Evolutionary conservation across 2,329 filamentous ascomycete genomes (phyloP).

Genomic region (Colletotrichum incanum): DNA sequence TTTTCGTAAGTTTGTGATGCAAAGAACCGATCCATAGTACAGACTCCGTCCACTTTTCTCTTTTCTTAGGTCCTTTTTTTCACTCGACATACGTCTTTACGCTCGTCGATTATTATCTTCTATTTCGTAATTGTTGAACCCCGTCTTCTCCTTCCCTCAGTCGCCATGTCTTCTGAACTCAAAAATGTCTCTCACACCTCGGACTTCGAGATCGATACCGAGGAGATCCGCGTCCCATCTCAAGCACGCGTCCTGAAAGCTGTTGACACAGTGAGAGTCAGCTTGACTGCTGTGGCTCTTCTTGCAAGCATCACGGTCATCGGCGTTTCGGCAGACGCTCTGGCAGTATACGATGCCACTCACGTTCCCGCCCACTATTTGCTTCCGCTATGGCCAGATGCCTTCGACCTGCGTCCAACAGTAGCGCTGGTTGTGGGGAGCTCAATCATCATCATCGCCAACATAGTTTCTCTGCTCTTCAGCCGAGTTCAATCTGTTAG

Average conservation of each 20-base stretch:
- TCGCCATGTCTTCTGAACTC: constrained; percentile 46
- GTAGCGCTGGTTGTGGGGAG: constrained; percentile 69
- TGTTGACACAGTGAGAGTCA: constrained; percentile 62
- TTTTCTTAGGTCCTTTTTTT: constrained; percentile 8
- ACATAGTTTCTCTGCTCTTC: constrained; percentile 62
- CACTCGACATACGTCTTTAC: background rate
- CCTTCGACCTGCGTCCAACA: constrained; percentile 71
- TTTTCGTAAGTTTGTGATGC: background rate
- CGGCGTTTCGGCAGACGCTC: constrained; percentile 68
- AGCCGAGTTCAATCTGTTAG: constrained; percentile 68
- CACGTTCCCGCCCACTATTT: constrained; percentile 62
- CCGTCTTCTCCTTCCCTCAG: background rate
- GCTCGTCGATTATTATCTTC: background rate
- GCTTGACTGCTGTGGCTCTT: constrained; percentile 66
- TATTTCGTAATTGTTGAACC: constrained; percentile 8
- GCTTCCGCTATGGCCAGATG: constrained; percentile 71
- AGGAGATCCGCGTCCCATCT: constrained; percentile 55
- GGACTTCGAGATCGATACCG: constrained; percentile 65
- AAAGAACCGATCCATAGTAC: background rate
- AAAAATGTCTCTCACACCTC: constrained; percentile 62
- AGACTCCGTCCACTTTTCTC: background rate
- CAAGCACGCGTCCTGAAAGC: constrained; percentile 57
- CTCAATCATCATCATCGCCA: constrained; percentile 64
- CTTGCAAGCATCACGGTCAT: constrained; percentile 67
- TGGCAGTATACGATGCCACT: constrained; percentile 70